Percentiles rank a stretch among this genome's conserved stretches.
Conservation (phyloP, 441 rosid species). For the Breynia disticha region DNA sequence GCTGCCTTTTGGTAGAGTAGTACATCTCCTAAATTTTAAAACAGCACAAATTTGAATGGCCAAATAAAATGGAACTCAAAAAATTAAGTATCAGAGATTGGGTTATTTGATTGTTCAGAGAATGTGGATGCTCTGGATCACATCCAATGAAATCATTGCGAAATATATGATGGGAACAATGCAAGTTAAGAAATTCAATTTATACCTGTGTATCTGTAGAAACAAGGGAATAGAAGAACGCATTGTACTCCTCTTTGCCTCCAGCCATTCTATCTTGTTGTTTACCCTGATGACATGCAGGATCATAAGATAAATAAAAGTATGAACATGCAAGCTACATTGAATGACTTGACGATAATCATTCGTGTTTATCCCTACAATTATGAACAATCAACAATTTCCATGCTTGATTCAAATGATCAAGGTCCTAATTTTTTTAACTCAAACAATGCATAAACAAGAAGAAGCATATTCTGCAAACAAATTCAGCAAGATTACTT, state of each 20-base stretch:
- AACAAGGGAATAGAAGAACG: conserved; percentile 93
- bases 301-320: not conserved
- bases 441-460: too few relatives aligned
- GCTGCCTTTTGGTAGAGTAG: conserved; percentile 94
- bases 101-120: too few relatives aligned
- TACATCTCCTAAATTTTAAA: conserved; percentile 69
- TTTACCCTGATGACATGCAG: conserved; percentile 51
- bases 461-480: not conserved
- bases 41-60: not conserved
- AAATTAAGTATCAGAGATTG: not conserved
- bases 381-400: not conserved
- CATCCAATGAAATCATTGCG: too few relatives aligned
- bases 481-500: not conserved
- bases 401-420: not conserved
- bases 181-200: not conserved
- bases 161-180: too few relatives aligned
- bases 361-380: too few relatives aligned
- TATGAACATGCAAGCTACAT: not conserved
- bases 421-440: not conserved
- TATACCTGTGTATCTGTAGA: conserved; percentile 86
- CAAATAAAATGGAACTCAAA: not conserved
- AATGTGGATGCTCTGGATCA: not conserved
- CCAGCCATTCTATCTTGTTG: conserved; percentile 95
- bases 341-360: not conserved
- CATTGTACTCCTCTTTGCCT: conserved; percentile 96